Percentiles rank a stretch among this genome's conserved stretches.
These are phyloP conservation scores for Dothiorella sarmentorum DNA, from an alignment of 2,329 filamentous ascomycete genomes.

Conservation along the genomic window DNA sequence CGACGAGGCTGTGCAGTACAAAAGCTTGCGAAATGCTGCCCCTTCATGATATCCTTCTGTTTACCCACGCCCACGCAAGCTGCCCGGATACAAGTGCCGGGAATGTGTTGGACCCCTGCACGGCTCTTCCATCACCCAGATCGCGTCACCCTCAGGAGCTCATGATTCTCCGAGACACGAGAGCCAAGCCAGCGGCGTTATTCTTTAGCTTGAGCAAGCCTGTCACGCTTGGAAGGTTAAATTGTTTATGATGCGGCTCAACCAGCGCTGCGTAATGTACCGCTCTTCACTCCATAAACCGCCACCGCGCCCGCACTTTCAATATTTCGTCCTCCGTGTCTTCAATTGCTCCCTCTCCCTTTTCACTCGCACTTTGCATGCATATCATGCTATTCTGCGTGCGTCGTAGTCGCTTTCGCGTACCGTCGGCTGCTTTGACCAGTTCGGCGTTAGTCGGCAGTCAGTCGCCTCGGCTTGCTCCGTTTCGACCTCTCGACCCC, in stretches of 20 bases:
- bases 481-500: neutral
- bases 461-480: neutral
- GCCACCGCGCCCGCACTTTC: neutral
- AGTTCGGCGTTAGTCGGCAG: neutral
- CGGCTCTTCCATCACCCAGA: neutral
- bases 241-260: too few relatives aligned
- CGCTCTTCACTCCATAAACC: neutral
- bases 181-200: constrained; percentile 4
- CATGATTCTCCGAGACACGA: neutral
- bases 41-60: neutral
- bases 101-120: neutral
- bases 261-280: neutral
- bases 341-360: neutral
- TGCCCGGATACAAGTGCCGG: neutral
- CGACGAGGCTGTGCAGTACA: neutral
- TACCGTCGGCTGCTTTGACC: neutral
- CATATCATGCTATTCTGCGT: neutral
- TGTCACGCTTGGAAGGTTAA: too few relatives aligned
- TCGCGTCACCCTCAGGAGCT: constrained; percentile 1
- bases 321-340: neutral
- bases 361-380: too few relatives aligned
- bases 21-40: neutral
- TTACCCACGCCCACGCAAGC: neutral
- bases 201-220: neutral
- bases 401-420: neutral